These are phyloP conservation scores for Glycyrrhiza uralensis DNA, from an alignment of 306 rosid genomes.

Conservation along the genomic window DNA sequence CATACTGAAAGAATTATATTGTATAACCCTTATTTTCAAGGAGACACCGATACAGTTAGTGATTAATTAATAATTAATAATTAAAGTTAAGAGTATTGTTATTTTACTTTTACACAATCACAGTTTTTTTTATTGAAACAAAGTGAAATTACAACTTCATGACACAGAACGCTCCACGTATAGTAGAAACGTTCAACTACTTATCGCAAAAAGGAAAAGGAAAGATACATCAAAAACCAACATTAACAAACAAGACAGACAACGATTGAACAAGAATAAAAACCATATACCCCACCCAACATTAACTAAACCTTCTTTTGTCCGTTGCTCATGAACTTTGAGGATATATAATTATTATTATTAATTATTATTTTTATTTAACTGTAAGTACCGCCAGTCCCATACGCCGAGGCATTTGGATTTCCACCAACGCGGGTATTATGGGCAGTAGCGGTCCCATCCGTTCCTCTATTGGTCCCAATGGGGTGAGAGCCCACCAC, in stretches of 20 bases:
- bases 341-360: not conserved
- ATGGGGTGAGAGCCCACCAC: conserved; percentile 45
- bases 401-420: conserved; percentile 23
- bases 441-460: conserved; percentile 38
- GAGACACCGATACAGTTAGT: no score
- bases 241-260: not conserved
- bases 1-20: no score
- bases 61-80: no score
- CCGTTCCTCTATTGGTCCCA: conserved; percentile 41
- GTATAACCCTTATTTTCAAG: no score
- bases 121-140: not conserved
- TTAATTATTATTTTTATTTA: not conserved
- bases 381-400: conserved; percentile 38
- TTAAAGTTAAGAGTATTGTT: not conserved
- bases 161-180: not conserved
- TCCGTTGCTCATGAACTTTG: no score
- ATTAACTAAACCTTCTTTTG: not conserved
- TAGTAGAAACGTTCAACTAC: not conserved
- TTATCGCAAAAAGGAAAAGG: not conserved
- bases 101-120: not conserved
- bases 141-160: not conserved
- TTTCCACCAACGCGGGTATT: conserved; percentile 33
- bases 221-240: no score
- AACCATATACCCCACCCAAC: not conserved
- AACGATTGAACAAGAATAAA: not conserved